Percentiles rank a stretch among this genome's conserved stretches.
Evolutionary conservation across 2,329 filamentous ascomycete genomes (phyloP).

Genomic region (Colletotrichum chlorophyti): DNA sequence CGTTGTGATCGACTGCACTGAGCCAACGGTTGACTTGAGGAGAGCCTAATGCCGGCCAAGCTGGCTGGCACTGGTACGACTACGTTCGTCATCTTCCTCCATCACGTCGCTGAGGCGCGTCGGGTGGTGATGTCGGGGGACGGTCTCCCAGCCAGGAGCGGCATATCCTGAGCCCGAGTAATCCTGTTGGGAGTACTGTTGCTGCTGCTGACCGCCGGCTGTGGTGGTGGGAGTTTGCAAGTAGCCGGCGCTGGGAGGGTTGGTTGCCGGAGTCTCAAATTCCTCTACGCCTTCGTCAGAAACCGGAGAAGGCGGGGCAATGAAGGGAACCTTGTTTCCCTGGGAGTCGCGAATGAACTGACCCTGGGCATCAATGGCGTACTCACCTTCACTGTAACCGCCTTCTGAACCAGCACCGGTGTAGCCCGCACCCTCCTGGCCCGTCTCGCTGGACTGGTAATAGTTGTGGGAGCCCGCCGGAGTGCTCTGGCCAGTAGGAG

Average conservation of each 20-base stretch:
- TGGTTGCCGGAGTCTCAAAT: conserved; percentile 60
- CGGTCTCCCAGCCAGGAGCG: conserved; percentile 75
- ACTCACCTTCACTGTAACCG: conserved; percentile 75
- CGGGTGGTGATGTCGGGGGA: conserved; percentile 84
- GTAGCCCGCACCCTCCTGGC: conserved; percentile 22
- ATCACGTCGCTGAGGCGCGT: conserved; percentile 88
- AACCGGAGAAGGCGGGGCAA: conserved; percentile 51
- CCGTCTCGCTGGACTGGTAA: conserved; percentile 29
- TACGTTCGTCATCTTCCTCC: conserved; percentile 83
- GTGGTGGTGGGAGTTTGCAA: conserved; percentile 38
- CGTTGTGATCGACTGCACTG: neutral
- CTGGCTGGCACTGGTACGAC: conserved; percentile 75
- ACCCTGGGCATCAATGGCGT: conserved; percentile 67
- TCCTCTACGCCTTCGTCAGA: conserved; percentile 63
- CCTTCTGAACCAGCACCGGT: conserved; percentile 57
- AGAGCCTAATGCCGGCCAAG: conserved; percentile 18
- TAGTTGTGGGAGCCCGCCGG: conserved; percentile 35
- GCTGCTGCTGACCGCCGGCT: conserved; percentile 37
- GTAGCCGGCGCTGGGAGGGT: conserved; percentile 42
- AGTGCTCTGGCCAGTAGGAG: conserved; percentile 50
- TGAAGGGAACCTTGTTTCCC: conserved; percentile 65
- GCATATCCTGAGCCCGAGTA: conserved; percentile 73
- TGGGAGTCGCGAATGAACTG: conserved; percentile 67
- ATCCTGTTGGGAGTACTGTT: conserved; percentile 48
- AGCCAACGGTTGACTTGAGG: no score